Conservation (phyloP, 1,284 basidiomycete genomes). For the Ganoderma sp. region DNA sequence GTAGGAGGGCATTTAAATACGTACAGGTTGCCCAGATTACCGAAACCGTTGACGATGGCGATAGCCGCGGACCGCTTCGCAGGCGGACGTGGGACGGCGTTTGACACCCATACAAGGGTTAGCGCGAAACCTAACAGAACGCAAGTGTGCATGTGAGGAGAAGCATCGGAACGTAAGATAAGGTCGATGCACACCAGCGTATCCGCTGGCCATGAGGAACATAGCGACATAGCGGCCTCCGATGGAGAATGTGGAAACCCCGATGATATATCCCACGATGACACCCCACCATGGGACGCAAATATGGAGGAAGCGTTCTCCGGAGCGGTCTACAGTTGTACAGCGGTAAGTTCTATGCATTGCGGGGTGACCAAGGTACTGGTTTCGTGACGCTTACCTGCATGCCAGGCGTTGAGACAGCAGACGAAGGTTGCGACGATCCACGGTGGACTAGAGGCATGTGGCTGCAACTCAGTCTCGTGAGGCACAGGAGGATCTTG, state of each 20-base stretch:
- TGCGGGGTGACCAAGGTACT: background rate
- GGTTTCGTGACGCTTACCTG: constrained; percentile 48
- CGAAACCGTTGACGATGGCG: constrained; percentile 49
- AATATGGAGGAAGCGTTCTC: constrained; percentile 75
- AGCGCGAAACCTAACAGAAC: constrained; percentile 58
- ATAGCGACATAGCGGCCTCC: constrained; percentile 66
- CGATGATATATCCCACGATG: constrained; percentile 68
- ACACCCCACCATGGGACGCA: constrained; percentile 63
- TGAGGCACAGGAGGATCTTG: constrained; percentile 1
- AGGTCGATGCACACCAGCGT: constrained; percentile 49
- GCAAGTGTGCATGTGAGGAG: background rate
- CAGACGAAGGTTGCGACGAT: constrained; percentile 60
- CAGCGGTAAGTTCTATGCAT: background rate
- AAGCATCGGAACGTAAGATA: background rate
- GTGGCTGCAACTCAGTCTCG: constrained; percentile 3
- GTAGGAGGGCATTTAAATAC: constrained; percentile 22
- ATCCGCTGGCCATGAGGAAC: constrained; percentile 68
- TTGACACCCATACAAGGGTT: constrained; percentile 67
- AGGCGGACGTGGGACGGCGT: constrained; percentile 66
- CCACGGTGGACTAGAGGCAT: constrained; percentile 64
- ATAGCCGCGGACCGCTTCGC: constrained; percentile 60
- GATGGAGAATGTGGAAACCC: constrained; percentile 57
- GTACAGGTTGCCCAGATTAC: constrained; percentile 48
- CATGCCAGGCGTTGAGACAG: constrained; percentile 68
- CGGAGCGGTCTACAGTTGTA: constrained; percentile 53